These are phyloP conservation scores for Coccomyxa sp. DNA, from an alignment of 139 green algal genomes.

Conservation along the genomic window DNA sequence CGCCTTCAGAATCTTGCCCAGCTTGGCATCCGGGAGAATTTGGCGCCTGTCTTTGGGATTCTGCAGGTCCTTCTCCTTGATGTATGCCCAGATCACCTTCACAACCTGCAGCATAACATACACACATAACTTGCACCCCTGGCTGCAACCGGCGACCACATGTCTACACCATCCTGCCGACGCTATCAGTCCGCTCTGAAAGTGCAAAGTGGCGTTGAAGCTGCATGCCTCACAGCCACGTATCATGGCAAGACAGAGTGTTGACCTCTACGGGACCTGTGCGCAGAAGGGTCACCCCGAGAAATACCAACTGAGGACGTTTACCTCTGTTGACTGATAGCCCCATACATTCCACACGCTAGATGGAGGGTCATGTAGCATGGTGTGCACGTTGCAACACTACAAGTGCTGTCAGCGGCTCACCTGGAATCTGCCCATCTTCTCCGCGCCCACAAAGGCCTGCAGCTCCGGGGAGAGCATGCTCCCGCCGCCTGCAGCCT, in stretches of 20 bases:
- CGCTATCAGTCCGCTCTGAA: not conserved
- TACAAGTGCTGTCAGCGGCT: too few relatives aligned
- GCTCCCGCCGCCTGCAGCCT: conserved; percentile 7
- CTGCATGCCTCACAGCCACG: not conserved
- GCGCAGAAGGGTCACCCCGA: too few relatives aligned
- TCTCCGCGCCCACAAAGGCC: conserved; percentile 55
- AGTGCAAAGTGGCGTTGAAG: not conserved
- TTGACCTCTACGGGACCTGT: not conserved
- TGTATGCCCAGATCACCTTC: conserved; percentile 80
- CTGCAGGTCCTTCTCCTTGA: conserved; percentile 75
- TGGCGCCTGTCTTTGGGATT: conserved; percentile 66
- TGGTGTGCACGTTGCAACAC: too few relatives aligned
- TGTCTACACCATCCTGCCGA: not conserved
- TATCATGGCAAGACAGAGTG: not conserved
- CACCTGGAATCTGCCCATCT: conserved; percentile 26
- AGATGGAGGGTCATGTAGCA: too few relatives aligned
- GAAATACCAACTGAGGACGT: too few relatives aligned
- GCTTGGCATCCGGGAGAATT: conserved; percentile 36
- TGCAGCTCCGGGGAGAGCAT: conserved; percentile 45
- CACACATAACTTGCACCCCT: not conserved
- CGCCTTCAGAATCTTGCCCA: conserved; percentile 10
- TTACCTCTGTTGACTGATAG: too few relatives aligned
- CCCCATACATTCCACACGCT: too few relatives aligned
- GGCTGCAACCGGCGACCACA: not conserved
- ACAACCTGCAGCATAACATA: conserved; percentile 45